phyloP scores from a whole-genome alignment of 108 stramenopile genomes.

The Seminavis robusta region DNA sequence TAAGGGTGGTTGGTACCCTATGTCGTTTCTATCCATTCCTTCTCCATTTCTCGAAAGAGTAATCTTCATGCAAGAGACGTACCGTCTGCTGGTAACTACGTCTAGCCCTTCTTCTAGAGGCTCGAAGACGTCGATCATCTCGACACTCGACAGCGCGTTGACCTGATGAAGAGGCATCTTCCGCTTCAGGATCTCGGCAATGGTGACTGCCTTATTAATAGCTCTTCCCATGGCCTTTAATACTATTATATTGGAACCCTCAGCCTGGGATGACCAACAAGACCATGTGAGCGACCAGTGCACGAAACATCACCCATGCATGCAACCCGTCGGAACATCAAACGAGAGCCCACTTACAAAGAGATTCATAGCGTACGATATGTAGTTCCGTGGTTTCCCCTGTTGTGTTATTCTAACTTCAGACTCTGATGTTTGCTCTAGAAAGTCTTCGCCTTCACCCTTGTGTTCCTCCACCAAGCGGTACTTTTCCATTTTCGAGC shows the following conservation, averaged over 20 bases:
- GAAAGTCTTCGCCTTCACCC: conserved; percentile 27
- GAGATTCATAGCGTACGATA: conserved; percentile 75
- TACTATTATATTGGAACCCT: conserved; percentile 57
- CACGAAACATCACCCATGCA: neutral
- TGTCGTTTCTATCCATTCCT: conserved; percentile 56
- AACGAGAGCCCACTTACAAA: conserved; percentile 47
- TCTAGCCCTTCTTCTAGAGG: conserved; percentile 87
- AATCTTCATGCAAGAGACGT: conserved; percentile 78
- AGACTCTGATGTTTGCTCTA: conserved; percentile 12
- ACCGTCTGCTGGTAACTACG: conserved; percentile 66
- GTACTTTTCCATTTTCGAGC: conserved; percentile 82
- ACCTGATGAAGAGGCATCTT: conserved; percentile 83
- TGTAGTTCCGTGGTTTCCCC: conserved; percentile 83
- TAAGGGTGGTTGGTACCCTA: conserved; percentile 70
- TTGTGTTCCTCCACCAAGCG: conserved; percentile 76
- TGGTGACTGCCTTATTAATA: conserved; percentile 89
- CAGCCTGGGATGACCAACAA: conserved; percentile 22
- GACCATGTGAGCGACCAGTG: neutral
- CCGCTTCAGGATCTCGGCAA: conserved; percentile 83
- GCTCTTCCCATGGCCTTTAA: conserved; percentile 88
- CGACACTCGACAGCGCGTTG: conserved; percentile 59
- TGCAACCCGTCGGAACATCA: neutral
- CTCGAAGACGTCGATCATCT: conserved; percentile 84
- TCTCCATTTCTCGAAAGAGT: conserved; percentile 49
- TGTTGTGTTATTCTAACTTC: conserved; percentile 80